Base-by-base conservation (phyloP, 768 basidiomycete species). In the Lentinula detonsa region DNA sequence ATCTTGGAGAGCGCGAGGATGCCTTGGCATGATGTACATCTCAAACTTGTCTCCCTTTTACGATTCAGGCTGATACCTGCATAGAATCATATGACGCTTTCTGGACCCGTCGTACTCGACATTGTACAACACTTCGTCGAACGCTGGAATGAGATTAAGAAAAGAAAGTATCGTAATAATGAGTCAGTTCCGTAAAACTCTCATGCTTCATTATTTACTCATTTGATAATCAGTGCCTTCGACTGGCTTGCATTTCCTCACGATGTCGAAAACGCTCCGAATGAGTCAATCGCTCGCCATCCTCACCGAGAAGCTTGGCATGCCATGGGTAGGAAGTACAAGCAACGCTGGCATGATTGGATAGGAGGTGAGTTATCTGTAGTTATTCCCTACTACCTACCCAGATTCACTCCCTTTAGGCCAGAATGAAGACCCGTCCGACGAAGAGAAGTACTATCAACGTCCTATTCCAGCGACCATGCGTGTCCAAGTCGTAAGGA, bases 11-110 rank as follows among this genome's bases (percentile, higher is more conserved):
- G 76, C 13, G 76, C 85, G 1, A 78, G 91, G 63, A 93, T 95
- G 93, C 93, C 95, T 1, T 98, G 95, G 95, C 95, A 98, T 69
- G 95, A 98, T 75, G 93, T 92, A 59, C 61, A 88, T 74, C 45
- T 57, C 45, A 57, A 21, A 21, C 45, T 39, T 50, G 16, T 39
- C 35, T 4, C 23, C 50, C n/a, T 33, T 31, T 34, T 34, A n/a
- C n/a, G 57, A 16, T 6, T 28, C 31, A 23, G 45, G 55, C 34
- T 59, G 16, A 59, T 56, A 28, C 45, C 28, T 18, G 15, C 63
- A 9, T 69, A 90, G 87, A 82, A 89, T 11, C 94, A 95, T 70
- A 90, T 92, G 87, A 93, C 91, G 4, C 74, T 95, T 23, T 76
- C 80, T 13, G 97, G 89, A 6, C 83, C 91, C 1, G 86, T 82